Evolutionary conservation across 441 rosid species (phyloP), one percentile per base, ranked within the genome.

Genomic region (Pelargonium cotyledonis): DNA sequence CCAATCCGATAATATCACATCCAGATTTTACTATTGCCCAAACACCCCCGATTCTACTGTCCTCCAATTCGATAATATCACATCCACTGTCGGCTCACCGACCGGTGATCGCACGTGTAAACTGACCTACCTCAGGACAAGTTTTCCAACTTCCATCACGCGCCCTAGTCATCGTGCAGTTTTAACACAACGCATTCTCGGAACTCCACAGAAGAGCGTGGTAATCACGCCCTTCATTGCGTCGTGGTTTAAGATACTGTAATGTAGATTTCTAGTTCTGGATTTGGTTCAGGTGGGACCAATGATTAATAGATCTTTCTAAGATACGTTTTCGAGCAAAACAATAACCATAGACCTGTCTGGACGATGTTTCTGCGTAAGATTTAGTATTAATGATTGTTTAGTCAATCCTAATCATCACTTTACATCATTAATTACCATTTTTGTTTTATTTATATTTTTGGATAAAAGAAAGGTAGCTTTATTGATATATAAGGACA

Each of bases 321-420:
- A 55, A 55, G 61, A 55, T 55, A 55, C 61, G 61, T 15, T 55
- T 55, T 55, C 61, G 61, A 21, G 19, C 61, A 55, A 55, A 16
- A 55, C 16, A 18, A 55, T 35, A 35, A 35, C 40, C 43, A 40
- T 7, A 40, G 43, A 40, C 4, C 5, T 60, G 61, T 62, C 64
- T 61, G 66, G 46, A 16, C 73, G 67, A 11, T 31, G 63, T 70
- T 70, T 63, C 73, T 67, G 67, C 73, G 67, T 63, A 51, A 57
- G 51, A 55, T 35, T 63, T 65, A 57, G 62, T 18, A 16, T 21
- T 57, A 57, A 57, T 57, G 29, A 57, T 9, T 18, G 26, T 2
- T 7, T 18, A 16, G 21, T 57, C 62, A 47, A 3, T 14, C 14
- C 14, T 10, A 10, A 16, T 18, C 43, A 40, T 40, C 43, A 40